phyloP scores from a whole-genome alignment of 108 stramenopile genomes.

The Skeletonema menzelii region DNA sequence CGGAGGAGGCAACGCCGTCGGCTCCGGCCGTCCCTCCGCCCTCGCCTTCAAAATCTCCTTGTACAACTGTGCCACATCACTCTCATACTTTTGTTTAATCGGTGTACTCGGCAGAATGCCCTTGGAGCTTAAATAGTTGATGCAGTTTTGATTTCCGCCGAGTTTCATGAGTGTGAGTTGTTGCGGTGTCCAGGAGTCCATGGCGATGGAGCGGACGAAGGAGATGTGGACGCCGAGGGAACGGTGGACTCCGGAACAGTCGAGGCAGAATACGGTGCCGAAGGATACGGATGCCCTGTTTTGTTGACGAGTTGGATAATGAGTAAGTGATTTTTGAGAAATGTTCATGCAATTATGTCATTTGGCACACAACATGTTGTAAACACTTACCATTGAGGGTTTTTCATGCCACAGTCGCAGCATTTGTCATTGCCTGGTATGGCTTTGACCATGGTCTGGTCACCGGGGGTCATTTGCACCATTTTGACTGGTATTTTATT shows the following conservation, averaged over 20 bases:
- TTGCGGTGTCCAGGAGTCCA: slow-evolving; percentile 94
- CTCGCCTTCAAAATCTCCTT: slow-evolving; percentile 83
- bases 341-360: too few relatives aligned
- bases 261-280: slow-evolving; percentile 96
- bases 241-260: slow-evolving; percentile 96
- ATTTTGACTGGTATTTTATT: slow-evolving; percentile 36
- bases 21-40: slow-evolving; percentile 76
- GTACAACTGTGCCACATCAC: slow-evolving; percentile 84
- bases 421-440: slow-evolving; percentile 86
- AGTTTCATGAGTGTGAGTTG: slow-evolving; percentile 83
- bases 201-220: slow-evolving; percentile 95
- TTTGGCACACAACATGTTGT: too few relatives aligned
- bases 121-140: slow-evolving; percentile 58
- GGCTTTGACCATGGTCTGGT: slow-evolving; percentile 74
- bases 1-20: slow-evolving; percentile 58
- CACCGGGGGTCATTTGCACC: slow-evolving; percentile 85
- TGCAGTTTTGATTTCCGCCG: slow-evolving; percentile 84
- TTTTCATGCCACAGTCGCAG: slow-evolving; percentile 94
- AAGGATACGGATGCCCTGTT: slow-evolving; percentile 82
- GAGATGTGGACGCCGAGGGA: slow-evolving; percentile 96
- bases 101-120: slow-evolving; percentile 64
- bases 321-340: too few relatives aligned
- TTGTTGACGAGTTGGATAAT: too few relatives aligned
- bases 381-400: slow-evolving; percentile 86
- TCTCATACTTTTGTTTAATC: slow-evolving; percentile 86